A percentile compares a stretch with the other conserved stretches of the same genome.
Conservation (phyloP, 2,329 filamentous ascomycete species). For the Byssoonygena ceratinophila region DNA sequence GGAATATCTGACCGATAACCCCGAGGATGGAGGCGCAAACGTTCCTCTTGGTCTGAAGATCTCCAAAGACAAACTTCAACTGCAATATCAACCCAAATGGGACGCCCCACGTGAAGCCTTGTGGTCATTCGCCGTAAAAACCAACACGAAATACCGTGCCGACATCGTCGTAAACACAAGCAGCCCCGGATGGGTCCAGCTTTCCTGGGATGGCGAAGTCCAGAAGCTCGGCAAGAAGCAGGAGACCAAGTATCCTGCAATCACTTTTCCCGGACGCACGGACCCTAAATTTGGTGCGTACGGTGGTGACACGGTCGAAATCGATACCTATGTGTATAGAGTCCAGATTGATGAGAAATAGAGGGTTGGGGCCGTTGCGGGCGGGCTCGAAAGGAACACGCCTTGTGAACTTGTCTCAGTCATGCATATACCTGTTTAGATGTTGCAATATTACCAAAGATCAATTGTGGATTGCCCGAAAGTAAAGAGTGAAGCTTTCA, state of each 20-base stretch:
- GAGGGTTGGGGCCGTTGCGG: background rate
- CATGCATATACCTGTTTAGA: too few relatives aligned
- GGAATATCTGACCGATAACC: constrained; percentile 14
- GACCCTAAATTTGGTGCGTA: constrained; percentile 16
- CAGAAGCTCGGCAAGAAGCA: constrained; percentile 12
- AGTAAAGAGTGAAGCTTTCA: too few relatives aligned
- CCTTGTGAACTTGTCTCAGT: too few relatives aligned
- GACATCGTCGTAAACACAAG: constrained; percentile 12
- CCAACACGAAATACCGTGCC: constrained; percentile 12
- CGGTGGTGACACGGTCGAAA: constrained; percentile 8
- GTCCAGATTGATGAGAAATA: constrained; percentile 12
- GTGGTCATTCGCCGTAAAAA: background rate
- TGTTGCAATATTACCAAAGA: too few relatives aligned
- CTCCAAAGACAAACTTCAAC: constrained; percentile 12
- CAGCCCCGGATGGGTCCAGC: constrained; percentile 12
- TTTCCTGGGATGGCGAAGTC: constrained; percentile 10
- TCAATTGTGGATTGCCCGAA: too few relatives aligned
- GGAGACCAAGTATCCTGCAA: constrained; percentile 10
- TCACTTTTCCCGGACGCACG: constrained; percentile 13
- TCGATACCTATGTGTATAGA: constrained; percentile 13
- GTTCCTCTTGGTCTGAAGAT: constrained; percentile 14
- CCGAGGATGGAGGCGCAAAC: constrained; percentile 12
- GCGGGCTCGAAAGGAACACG: too few relatives aligned
- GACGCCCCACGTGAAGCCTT: constrained; percentile 12
- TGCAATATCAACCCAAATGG: constrained; percentile 15